These are phyloP conservation scores for Uronychia binucleata DNA, from an alignment of 73 alveolate genomes.

Conservation along the genomic window DNA sequence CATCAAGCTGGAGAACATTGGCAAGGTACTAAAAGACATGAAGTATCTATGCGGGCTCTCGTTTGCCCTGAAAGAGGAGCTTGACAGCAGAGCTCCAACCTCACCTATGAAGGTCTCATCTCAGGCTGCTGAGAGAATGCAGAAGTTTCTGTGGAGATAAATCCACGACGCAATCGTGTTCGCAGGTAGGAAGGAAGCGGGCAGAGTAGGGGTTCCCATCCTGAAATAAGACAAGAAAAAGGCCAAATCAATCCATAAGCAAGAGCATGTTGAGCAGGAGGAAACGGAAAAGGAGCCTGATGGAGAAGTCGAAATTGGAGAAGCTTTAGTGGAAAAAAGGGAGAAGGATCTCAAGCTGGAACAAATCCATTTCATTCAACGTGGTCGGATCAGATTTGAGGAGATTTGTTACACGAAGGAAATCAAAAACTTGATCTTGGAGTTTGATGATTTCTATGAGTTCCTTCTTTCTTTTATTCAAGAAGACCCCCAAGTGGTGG, in stretches of 20 bases:
- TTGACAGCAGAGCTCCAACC: not conserved
- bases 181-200: not conserved
- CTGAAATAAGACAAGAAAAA: not conserved
- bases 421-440: not conserved
- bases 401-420: not conserved
- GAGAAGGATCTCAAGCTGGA: not conserved
- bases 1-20: not conserved
- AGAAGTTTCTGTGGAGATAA: not conserved
- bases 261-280: not conserved
- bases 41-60: not conserved
- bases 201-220: not conserved
- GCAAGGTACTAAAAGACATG: not conserved
- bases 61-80: not conserved
- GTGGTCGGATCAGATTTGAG: not conserved
- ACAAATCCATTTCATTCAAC: not conserved
- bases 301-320: not conserved
- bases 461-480: not conserved
- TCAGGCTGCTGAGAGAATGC: not conserved
- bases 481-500: not conserved
- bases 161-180: not conserved
- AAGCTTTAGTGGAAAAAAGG: not conserved
- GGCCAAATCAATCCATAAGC: not conserved
- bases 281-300: not conserved
- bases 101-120: not conserved
- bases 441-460: not conserved